Base-by-base conservation (phyloP, 148 eudicot species). In the Pouteria glomerata region DNA sequence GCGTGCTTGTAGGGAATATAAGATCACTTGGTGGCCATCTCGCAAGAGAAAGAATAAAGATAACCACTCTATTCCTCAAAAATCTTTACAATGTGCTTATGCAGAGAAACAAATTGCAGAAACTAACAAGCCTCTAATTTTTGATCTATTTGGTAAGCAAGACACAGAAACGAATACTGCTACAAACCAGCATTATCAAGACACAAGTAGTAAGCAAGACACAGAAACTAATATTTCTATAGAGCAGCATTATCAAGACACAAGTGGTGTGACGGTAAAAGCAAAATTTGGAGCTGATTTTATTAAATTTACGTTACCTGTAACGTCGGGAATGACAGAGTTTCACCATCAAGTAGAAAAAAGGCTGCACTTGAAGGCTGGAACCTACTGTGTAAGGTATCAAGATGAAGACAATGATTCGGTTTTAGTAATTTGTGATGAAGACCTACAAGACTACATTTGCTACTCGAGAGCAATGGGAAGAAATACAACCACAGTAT, bases 331-430 rank as follows among this genome's bases (percentile, higher is more conserved):
- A 19, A 50, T 50, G 21, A 23, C 3, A 16, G 23, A 50, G 23
- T 50, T 50, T 16, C n/a, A 50, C 4, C 21, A 50, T 3, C 6
- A 50, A 50, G 23, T 50, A 11, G n/a, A 21, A 50, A 16, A 16
- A 2, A 44, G 18, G 48, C 48, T 44, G 48, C 87, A 88, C 74
- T 72, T 93, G 14, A 96, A 88, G 76, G 79, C 82, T 37, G 98
- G 92, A 37, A 87, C 88, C 6, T 90, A 88, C 18, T 91, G 90
- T 78, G 82, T 93, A 24, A 93, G 90, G 85, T 88, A 93, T 78
- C 80, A 88, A 13, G 98, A 93, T 50, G 98, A 93, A 24, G 98
- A 93, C 74, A 88, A 87, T 16, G 94, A 93, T 70, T 85, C 88
- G 92, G 91, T 90, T 59, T 57, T 82, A 30, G 84, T 93, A 10